Base-by-base conservation (phyloP, 1,284 basidiomycete genomes). In the Papiliotrema laurentii region DNA sequence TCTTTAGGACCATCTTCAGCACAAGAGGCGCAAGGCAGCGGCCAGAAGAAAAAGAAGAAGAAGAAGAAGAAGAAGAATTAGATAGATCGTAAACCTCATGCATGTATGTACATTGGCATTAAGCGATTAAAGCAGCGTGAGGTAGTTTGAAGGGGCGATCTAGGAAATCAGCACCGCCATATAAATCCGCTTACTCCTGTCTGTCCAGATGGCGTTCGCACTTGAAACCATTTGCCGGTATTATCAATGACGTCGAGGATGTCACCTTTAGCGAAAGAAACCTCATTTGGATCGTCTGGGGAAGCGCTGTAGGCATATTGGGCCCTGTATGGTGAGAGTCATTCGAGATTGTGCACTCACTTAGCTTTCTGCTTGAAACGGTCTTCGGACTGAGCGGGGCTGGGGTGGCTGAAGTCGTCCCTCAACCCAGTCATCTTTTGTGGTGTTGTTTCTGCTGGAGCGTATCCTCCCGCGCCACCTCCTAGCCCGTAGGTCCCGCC, bases 181-280 rank as follows among this genome's bases (percentile, higher is more conserved):
- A 18, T 27, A 5, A 14, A 16, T 10, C 13, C 5, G 72, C 75
- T 71, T 46, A 76, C 74, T 90, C 77, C 94, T 86, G 58, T 77
- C 52, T 82, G 76, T 43, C 92, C 94, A 64, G 89, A 85, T 14
- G 80, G 69, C 71, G 89, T 97, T 64, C 79, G 84, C 39, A 91
- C 91, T 72, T 94, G 90, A 89, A 89, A 97, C 89, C 89, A 93
- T 72, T 92, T 92, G 46, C 89, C 90, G n/a, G 63, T 66, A 71
- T 89, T 93, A 75, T 98, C 96, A 45, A 94, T 75, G 55, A 98
- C 89, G 51, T 97, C 92, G 57, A 98, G 81, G 36, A 92, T 80
- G 68, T 98, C 94, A 45, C 91, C 91, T 72, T 97, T 97, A 49
- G 78, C 70, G 73, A 98, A 97, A 39, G 88, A 89, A 43, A 98